These are phyloP conservation scores for Phytopythium helicoides DNA, from an alignment of 352 stramenopile genomes.

Conservation along the genomic window DNA sequence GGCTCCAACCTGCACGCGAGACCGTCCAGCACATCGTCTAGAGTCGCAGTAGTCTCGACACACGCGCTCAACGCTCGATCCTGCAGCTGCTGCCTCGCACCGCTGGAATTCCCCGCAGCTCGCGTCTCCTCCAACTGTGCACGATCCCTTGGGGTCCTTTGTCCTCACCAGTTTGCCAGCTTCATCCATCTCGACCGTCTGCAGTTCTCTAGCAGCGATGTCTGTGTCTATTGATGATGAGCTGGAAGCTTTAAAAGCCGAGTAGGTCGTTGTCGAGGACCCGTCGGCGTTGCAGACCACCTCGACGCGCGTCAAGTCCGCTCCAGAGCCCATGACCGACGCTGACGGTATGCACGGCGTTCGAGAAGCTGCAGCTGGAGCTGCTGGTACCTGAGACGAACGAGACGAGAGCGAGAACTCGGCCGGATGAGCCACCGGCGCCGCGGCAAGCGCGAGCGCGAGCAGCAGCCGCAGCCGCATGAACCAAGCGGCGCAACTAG, in stretches of 20 bases:
- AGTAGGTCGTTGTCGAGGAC: not conserved
- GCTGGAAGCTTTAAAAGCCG: not conserved
- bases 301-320: not conserved
- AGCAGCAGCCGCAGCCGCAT: no score
- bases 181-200: not conserved
- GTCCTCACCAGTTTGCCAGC: not conserved
- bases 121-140: not conserved
- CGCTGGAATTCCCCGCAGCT: slow-evolving; percentile 2
- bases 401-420: no score
- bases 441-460: no score
- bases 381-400: no score
- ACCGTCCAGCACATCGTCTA: not conserved
- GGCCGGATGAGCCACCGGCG: no score
- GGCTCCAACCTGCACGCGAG: slow-evolving; percentile 5
- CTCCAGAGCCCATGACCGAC: no score
- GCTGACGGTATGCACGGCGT: no score
- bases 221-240: no score
- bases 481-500: no score
- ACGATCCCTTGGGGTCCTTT: not conserved
- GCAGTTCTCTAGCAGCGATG: not conserved
- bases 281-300: not conserved
- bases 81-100: not conserved
- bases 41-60: slow-evolving; percentile 3
- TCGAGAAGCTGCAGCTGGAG: no score
- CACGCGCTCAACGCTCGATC: not conserved